Evolutionary conservation across 1,284 basidiomycete genomes (phyloP).

Genomic region (Salmacisia buchloeana): DNA sequence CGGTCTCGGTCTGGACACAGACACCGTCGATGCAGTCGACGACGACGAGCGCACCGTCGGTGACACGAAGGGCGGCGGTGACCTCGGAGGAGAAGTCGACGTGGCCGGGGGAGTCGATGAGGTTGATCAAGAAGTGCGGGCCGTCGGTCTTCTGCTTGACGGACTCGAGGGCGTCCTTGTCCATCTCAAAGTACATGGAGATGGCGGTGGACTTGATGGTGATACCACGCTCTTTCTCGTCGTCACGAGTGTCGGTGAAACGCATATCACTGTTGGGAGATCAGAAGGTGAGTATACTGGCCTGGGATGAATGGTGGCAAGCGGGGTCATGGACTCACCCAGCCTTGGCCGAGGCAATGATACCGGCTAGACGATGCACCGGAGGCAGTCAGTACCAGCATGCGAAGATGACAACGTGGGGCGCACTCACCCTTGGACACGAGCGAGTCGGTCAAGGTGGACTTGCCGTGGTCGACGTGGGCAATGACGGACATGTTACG

Average conservation of each 20-base stretch:
- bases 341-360: slow-evolving; percentile 90
- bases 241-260: slow-evolving; percentile 93
- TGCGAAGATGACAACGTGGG: neutral
- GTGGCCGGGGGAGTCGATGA: slow-evolving; percentile 99
- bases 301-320: neutral
- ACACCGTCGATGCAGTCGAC: slow-evolving; percentile 99
- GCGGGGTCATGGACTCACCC: slow-evolving; percentile 53
- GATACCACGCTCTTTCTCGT: slow-evolving; percentile 99
- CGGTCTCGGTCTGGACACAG: slow-evolving; percentile 99
- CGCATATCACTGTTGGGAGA: slow-evolving; percentile 66
- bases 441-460: slow-evolving; percentile 96
- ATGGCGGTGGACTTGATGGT: slow-evolving; percentile 99
- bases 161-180: slow-evolving; percentile 65
- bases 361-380: slow-evolving; percentile 61
- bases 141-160: slow-evolving; percentile 93
- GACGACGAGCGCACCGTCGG: slow-evolving; percentile 84
- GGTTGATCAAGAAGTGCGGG: slow-evolving; percentile 97
- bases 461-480: slow-evolving; percentile 96
- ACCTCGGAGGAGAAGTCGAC: slow-evolving; percentile 99
- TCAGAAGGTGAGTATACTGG: neutral
- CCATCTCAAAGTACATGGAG: slow-evolving; percentile 98
- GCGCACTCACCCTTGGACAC: slow-evolving; percentile 80
- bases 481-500: slow-evolving; percentile 75
- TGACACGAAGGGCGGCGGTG: slow-evolving; percentile 98
- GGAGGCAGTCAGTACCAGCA: neutral